These are phyloP conservation scores for Nigrospora osmanthi DNA, from an alignment of 2,329 filamentous ascomycete genomes.

Conservation along the genomic window DNA sequence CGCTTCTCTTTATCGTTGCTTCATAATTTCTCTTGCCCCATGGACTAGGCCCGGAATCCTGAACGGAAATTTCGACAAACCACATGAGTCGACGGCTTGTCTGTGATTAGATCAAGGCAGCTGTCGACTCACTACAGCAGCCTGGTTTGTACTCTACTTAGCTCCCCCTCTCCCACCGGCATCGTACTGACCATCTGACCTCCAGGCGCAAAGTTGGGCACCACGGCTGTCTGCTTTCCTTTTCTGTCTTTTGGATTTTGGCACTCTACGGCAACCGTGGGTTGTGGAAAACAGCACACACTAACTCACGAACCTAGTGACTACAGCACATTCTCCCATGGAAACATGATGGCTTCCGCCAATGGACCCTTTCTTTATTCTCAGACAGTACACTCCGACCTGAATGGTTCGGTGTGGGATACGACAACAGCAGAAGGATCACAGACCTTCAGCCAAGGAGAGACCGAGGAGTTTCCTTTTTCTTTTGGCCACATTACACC, in stretches of 20 bases:
- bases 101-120: too few relatives aligned
- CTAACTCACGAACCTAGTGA: constrained; percentile 47
- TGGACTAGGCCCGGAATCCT: too few relatives aligned
- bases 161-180: too few relatives aligned
- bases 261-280: constrained; percentile 9
- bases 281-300: constrained; percentile 46
- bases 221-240: constrained; percentile 24
- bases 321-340: constrained; percentile 44
- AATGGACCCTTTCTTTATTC: constrained; percentile 49
- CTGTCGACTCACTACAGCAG: not conserved
- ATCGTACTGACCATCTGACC: not conserved
- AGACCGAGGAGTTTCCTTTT: constrained; percentile 47
- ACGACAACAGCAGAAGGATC: constrained; percentile 48
- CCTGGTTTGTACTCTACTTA: not conserved
- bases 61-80: too few relatives aligned
- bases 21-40: not conserved
- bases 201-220: constrained; percentile 52
- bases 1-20: constrained; percentile 12
- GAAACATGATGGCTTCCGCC: constrained; percentile 39
- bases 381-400: constrained; percentile 53
- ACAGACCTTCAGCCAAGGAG: constrained; percentile 49
- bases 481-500: constrained; percentile 48
- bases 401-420: constrained; percentile 47
- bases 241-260: constrained; percentile 23
- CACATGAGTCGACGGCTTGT: too few relatives aligned